A percentile compares a stretch with the other conserved stretches of the same genome.
Conservation (phyloP, 106 monocot genomes). For the Apostasia shenzhenica region DNA sequence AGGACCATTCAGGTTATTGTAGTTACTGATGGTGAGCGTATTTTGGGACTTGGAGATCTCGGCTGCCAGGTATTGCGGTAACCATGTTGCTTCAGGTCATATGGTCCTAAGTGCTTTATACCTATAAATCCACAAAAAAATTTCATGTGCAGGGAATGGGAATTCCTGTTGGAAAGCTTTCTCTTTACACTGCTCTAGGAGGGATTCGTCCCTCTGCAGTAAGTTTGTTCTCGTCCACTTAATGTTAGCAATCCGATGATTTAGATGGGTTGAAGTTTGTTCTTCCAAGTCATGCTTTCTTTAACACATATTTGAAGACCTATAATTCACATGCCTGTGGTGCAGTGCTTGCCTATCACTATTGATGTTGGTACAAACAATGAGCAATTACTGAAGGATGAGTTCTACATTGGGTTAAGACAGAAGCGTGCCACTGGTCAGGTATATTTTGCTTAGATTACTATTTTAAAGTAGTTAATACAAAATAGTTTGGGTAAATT, state of each 20-base stretch:
- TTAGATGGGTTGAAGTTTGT: background rate
- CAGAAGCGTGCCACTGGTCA: constrained; percentile 72
- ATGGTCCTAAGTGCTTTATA: too few species aligned
- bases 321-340: background rate
- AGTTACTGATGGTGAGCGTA: constrained; percentile 94
- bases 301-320: background rate
- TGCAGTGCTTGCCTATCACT: constrained; percentile 69
- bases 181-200: constrained; percentile 96
- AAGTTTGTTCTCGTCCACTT: constrained; percentile 14
- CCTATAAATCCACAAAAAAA: too few species aligned
- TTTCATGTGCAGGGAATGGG: constrained; percentile 52
- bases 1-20: constrained; percentile 93
- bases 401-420: constrained; percentile 75
- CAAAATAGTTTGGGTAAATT: background rate
- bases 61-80: constrained; percentile 70
- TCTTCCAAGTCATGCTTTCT: background rate
- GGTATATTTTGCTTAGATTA: constrained; percentile 21
- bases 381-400: constrained; percentile 60
- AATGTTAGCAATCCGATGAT: background rate
- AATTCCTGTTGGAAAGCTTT: constrained; percentile 96
- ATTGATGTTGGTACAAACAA: constrained; percentile 86
- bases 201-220: constrained; percentile 98
- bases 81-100: background rate
- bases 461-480: constrained; percentile 2
- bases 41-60: constrained; percentile 95